Evolutionary conservation across 2,329 filamentous ascomycete genomes (phyloP).

Genomic region (Atkinsonella texensis): DNA sequence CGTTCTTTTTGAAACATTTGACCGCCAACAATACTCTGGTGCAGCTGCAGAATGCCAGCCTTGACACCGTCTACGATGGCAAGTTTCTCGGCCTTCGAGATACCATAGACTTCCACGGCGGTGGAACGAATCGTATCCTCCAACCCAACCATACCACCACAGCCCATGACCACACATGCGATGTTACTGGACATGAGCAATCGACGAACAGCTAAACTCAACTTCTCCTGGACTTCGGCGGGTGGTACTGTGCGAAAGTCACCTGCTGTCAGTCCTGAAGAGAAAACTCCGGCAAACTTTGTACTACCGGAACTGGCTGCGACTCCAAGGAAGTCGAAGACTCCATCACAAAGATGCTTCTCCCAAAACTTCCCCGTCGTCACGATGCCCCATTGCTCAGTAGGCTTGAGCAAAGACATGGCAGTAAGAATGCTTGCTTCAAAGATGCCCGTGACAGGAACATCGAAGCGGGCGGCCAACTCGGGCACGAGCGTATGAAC

Average conservation of each 20-base stretch:
- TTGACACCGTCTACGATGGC: slow-evolving; percentile 71
- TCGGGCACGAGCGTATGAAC: slow-evolving; percentile 62
- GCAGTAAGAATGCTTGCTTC: slow-evolving; percentile 64
- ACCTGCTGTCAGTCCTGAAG: slow-evolving; percentile 67
- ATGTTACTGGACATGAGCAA: slow-evolving; percentile 48
- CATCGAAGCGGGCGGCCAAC: slow-evolving; percentile 27
- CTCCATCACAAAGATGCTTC: slow-evolving; percentile 52
- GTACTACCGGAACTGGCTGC: slow-evolving; percentile 18
- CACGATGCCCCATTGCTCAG: slow-evolving; percentile 67
- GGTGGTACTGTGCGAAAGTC: slow-evolving; percentile 63
- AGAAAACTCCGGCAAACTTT: slow-evolving; percentile 68
- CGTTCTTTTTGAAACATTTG: slow-evolving; percentile 8
- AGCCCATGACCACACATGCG: slow-evolving; percentile 68
- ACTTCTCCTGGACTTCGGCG: slow-evolving; percentile 49
- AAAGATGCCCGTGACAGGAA: slow-evolving; percentile 56
- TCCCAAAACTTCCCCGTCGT: slow-evolving; percentile 83
- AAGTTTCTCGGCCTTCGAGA: slow-evolving; percentile 6
- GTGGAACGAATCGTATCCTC: slow-evolving; percentile 63
- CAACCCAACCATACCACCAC: slow-evolving; percentile 83
- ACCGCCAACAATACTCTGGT: slow-evolving; percentile 37
- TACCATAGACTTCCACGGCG: slow-evolving; percentile 40
- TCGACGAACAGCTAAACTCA: slow-evolving; percentile 57
- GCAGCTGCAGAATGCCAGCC: slow-evolving; percentile 52
- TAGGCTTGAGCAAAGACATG: slow-evolving; percentile 33
- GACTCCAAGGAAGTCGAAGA: slow-evolving; percentile 49